These are phyloP conservation scores for Takashimella tepidaria DNA, from an alignment of 1,284 basidiomycete genomes.

Conservation along the genomic window DNA sequence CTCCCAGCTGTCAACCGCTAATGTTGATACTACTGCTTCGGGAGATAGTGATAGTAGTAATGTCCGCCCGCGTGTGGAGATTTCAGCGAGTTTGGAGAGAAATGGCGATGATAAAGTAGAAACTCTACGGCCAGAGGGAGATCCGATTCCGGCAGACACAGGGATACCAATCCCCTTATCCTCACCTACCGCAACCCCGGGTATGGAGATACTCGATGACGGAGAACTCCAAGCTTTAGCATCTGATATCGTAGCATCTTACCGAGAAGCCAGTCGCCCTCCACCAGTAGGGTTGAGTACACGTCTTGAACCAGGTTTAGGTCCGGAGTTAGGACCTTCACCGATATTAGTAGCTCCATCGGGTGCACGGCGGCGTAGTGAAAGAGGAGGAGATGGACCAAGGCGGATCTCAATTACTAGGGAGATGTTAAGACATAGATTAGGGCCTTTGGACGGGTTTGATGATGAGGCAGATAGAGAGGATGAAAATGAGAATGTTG, in stretches of 20 bases:
- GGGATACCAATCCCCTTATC: background rate
- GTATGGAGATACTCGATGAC: background rate
- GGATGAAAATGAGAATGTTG: background rate
- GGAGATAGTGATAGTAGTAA: background rate
- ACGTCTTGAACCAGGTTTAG: background rate
- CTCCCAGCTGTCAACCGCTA: background rate
- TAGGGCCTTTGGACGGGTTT: background rate
- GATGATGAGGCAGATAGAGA: background rate
- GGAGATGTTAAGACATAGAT: background rate
- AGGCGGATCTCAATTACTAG: background rate
- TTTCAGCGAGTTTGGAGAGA: background rate
- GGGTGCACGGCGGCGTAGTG: background rate
- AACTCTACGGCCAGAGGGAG: background rate
- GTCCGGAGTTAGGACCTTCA: background rate
- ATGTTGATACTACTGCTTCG: background rate
- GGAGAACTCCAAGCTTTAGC: background rate
- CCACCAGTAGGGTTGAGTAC: no score
- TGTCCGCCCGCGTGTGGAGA: background rate
- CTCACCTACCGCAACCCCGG: background rate
- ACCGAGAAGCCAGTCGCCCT: background rate
- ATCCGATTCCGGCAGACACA: background rate
- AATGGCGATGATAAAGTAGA: background rate
- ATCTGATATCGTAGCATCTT: background rate
- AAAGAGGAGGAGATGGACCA: background rate
- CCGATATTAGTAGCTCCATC: background rate